A percentile compares a stretch with the other conserved stretches of the same genome.
These are phyloP conservation scores for Dimocarpus longan DNA, from an alignment of 345 rosid species.

Conservation along the genomic window DNA sequence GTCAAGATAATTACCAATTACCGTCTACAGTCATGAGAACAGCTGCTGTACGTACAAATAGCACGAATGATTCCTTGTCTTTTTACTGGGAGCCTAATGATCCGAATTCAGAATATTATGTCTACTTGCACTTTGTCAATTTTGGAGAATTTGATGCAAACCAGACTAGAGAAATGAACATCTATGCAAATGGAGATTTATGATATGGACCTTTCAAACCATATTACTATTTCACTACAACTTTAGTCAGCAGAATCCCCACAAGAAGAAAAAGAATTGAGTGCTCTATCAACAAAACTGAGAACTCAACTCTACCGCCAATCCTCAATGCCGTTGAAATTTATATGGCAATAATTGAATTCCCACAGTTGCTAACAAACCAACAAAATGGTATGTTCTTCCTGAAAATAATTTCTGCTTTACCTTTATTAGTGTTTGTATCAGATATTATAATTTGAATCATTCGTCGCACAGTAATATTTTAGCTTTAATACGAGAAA, in stretches of 20 bases:
- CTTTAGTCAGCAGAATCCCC: neutral
- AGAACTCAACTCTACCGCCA: constrained; percentile 12
- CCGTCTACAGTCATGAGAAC: no score
- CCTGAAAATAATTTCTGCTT: neutral
- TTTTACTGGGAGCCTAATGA: neutral
- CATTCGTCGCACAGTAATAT: no score
- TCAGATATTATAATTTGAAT: no score
- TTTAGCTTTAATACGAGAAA: no score
- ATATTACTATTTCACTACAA: constrained; percentile 13
- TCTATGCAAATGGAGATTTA: neutral
- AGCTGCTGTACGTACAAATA: no score
- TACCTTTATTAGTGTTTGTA: no score
- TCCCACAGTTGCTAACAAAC: constrained; percentile 11
- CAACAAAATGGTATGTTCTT: constrained; percentile 25
- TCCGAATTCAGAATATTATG: neutral
- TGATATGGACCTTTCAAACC: constrained; percentile 19
- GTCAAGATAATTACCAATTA: neutral
- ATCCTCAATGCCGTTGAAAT: constrained; percentile 30
- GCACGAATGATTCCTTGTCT: no score
- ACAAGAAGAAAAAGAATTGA: constrained; percentile 4
- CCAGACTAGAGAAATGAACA: constrained; percentile 26
- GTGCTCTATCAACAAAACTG: constrained; percentile 11
- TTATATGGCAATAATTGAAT: constrained; percentile 5
- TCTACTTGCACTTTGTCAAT: no score
- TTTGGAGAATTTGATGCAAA: constrained; percentile 12